Evolutionary conservation across 129 eudicot species (phyloP), one percentile per base, ranked within the genome.

Genomic region (Flaveria linearis): DNA sequence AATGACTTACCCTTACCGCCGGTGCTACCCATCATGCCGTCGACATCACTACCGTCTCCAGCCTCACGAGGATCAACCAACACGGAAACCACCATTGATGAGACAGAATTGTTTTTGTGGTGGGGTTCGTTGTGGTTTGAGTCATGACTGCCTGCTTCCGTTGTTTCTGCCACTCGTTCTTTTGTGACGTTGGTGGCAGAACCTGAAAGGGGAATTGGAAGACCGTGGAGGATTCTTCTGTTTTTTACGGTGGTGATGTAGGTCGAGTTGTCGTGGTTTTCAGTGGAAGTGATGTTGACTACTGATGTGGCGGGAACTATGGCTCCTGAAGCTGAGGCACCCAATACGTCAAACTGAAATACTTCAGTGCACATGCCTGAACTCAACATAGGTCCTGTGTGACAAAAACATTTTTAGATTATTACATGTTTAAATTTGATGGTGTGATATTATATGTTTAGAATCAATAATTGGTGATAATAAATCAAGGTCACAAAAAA

Each of bases 321-420:
- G 78, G 92, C 88, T 75, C 97, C 97, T 26, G 96, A 74, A 39
- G 80, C 68, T n/a, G 93, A 77, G 28, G 88, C 85, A 8, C 84
- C 71, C 0, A 92, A 90, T 28, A 91, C 89, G 20, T 95, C 99
- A 76, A 95, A 95, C 75, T 87, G 99, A 80, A 95, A 95, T 13
- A 95, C 99, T 89, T 95, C 97, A 0, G 95, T 86, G 76, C 99
- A 95, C 95, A 89, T 88, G 26, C 97, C 96, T 14, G 99, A 91
- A 84, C 91, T 88, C 68, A 95, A 82, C 92, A 95, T 74, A 57
- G 99, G 97, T 39, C 99, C 99, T 95, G 92, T 89, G 88, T 45
- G 78, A 33, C 33, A 3, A 78, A 47, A 57, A 47, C 26, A 46
- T 62, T 9, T 46, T 72, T 67, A 36, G 26, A 49, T 58, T 58